A percentile compares a stretch with the other conserved stretches of the same genome.
Conservation (phyloP, 2,329 filamentous ascomycete genomes). For the Tolypocladium ovalisporum region DNA sequence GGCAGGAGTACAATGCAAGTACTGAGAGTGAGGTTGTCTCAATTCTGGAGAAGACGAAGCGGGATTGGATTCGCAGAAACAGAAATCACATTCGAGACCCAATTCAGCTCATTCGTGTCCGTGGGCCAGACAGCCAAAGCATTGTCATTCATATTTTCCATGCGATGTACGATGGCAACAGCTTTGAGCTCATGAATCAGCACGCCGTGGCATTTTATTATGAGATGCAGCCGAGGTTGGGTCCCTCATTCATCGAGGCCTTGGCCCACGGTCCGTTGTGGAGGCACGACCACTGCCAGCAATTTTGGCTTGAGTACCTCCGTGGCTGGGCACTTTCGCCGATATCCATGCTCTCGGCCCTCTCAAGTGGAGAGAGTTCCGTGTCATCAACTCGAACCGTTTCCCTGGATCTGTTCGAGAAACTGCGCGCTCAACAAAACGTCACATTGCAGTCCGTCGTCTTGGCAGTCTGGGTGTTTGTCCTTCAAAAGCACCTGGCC, state of each 20-base stretch:
- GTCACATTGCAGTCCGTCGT: slow-evolving; percentile 72
- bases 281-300: slow-evolving; percentile 24
- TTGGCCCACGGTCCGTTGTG: slow-evolving; percentile 59
- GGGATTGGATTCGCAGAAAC: slow-evolving; percentile 45
- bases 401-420: slow-evolving; percentile 33
- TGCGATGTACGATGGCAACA: slow-evolving; percentile 76
- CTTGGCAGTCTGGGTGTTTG: slow-evolving; percentile 62
- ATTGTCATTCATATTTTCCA: slow-evolving; percentile 70
- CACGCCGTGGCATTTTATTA: slow-evolving; percentile 29
- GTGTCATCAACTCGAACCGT: slow-evolving; percentile 14
- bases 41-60: slow-evolving; percentile 23
- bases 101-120: slow-evolving; percentile 36
- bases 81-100: slow-evolving; percentile 35
- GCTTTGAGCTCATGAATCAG: slow-evolving; percentile 57
- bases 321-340: slow-evolving; percentile 13
- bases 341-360: slow-evolving; percentile 5
- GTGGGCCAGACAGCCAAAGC: slow-evolving; percentile 12
- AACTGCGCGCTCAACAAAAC: slow-evolving; percentile 45
- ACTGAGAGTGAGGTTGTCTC: slow-evolving; percentile 18
- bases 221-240: slow-evolving; percentile 12
- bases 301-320: slow-evolving; percentile 60
- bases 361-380: background rate
- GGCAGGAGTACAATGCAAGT: slow-evolving; percentile 25
- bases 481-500: slow-evolving; percentile 41
- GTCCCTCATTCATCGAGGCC: slow-evolving; percentile 53